A percentile compares a stretch with the other conserved stretches of the same genome.
Evolutionary conservation across 2,329 filamentous ascomycete species (phyloP).

Genomic region (Exophiala calicioides): DNA sequence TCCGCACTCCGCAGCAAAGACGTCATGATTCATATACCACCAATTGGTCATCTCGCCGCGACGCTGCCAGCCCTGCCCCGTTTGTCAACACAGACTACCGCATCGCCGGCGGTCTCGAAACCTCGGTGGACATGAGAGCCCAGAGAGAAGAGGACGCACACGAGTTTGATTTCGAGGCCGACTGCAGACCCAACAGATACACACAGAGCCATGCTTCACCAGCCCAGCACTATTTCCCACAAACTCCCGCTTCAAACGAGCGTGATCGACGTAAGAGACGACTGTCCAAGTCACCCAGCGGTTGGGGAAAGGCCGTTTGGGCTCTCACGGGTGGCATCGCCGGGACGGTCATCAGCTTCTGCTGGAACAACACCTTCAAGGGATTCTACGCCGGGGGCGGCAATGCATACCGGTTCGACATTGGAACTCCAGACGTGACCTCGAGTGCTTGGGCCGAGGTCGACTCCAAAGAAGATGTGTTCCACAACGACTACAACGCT

Average conservation of each 20-base stretch:
- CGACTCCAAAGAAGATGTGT: constrained; percentile 35
- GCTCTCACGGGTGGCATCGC: constrained; percentile 43
- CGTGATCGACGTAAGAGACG: constrained; percentile 2
- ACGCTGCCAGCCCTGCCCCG: constrained; percentile 37
- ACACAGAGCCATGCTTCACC: constrained; percentile 32
- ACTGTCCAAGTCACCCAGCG: constrained; percentile 21
- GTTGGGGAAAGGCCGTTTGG: constrained; percentile 46
- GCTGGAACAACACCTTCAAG: constrained; percentile 68
- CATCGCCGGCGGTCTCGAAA: constrained; percentile 39
- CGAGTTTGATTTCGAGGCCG: constrained; percentile 37
- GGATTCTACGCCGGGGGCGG: constrained; percentile 89
- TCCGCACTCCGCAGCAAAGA: background rate
- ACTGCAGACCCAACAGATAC: constrained; percentile 48
- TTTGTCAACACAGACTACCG: constrained; percentile 43
- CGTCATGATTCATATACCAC: background rate
- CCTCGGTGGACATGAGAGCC: constrained; percentile 32
- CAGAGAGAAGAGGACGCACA: constrained; percentile 29
- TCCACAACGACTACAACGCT: constrained; percentile 19
- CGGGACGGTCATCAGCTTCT: constrained; percentile 83
- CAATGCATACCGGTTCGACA: constrained; percentile 63
- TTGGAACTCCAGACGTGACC: constrained; percentile 30
- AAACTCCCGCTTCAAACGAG: constrained; percentile 16
- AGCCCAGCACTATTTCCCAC: constrained; percentile 7
- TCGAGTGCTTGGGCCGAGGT: constrained; percentile 36
- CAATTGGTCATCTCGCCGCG: constrained; percentile 5